A percentile compares a stretch with the other conserved stretches of the same genome.
Conservation (phyloP, 352 stramenopile species). For the Pythium periplocum region DNA sequence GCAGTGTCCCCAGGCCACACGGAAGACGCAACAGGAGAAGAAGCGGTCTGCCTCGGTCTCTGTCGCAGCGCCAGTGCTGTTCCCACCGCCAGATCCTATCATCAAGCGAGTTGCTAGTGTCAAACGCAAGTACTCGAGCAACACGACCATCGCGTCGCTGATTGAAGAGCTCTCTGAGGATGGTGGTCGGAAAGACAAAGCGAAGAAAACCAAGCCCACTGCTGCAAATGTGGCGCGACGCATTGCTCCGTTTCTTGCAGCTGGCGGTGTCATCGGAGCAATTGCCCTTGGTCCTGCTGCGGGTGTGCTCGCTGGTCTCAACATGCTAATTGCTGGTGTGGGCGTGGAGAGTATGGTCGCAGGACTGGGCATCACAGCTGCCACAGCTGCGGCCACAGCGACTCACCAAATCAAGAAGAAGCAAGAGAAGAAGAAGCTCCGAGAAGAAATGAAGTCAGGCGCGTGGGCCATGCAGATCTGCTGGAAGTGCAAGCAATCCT, state of each 20-base stretch:
- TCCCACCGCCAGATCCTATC: slow-evolving; percentile 4
- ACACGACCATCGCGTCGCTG: slow-evolving; percentile 24
- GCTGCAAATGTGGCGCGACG: slow-evolving; percentile 16
- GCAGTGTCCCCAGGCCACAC: slow-evolving; percentile 21
- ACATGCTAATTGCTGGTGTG: slow-evolving; percentile 48
- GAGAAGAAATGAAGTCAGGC: slow-evolving; percentile 38
- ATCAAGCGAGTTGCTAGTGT: slow-evolving; percentile 8
- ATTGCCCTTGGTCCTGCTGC: slow-evolving; percentile 44
- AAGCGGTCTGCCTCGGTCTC: too few relatives aligned
- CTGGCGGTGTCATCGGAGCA: slow-evolving; percentile 47
- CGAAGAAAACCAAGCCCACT: slow-evolving; percentile 2
- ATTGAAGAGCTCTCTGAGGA: slow-evolving; percentile 21
- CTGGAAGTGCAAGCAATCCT: slow-evolving; percentile 57
- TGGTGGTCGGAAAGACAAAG: too few relatives aligned
- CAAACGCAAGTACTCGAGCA: slow-evolving; percentile 11
- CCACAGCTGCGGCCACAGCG: slow-evolving; percentile 45
- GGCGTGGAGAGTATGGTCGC: slow-evolving; percentile 49
- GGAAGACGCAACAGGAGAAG: neutral
- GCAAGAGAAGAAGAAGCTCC: slow-evolving; percentile 21
- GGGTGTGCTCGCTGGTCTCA: slow-evolving; percentile 48
- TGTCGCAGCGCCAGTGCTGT: slow-evolving; percentile 10
- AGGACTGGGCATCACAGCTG: slow-evolving; percentile 52
- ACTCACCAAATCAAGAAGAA: slow-evolving; percentile 47
- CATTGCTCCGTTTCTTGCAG: slow-evolving; percentile 44
- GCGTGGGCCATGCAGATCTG: slow-evolving; percentile 71